phyloP scores from a whole-genome alignment of 1,139 yeast genomes.

The Cylindricascospora bacillispora region DNA sequence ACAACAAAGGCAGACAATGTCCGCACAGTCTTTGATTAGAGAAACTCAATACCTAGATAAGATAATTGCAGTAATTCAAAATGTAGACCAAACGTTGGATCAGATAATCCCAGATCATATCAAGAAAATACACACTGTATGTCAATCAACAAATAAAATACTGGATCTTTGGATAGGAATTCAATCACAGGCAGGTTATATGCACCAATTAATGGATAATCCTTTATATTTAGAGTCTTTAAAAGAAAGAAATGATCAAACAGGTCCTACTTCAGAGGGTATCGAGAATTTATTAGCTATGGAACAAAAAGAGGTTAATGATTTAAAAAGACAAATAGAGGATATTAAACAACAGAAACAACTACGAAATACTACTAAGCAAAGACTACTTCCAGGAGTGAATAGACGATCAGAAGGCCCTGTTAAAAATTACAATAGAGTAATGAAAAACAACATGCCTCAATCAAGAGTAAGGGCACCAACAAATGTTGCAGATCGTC shows the following conservation, averaged over 20 bases:
- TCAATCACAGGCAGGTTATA: slow-evolving; percentile 24
- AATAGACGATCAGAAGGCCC: not conserved
- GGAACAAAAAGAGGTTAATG: too few relatives aligned
- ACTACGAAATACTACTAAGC: not conserved
- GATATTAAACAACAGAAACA: too few relatives aligned
- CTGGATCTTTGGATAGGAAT: slow-evolving; percentile 24
- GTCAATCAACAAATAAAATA: slow-evolving; percentile 20
- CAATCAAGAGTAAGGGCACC: not conserved
- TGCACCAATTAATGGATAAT: slow-evolving; percentile 19
- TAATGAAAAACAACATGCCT: not conserved
- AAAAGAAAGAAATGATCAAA: not conserved
- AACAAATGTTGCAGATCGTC: slow-evolving; percentile 8
- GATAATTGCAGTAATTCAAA: slow-evolving; percentile 19
- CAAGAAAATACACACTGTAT: slow-evolving; percentile 17
- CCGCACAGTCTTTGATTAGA: slow-evolving; percentile 22
- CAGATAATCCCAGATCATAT: slow-evolving; percentile 16
- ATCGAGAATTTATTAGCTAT: too few relatives aligned
- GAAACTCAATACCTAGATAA: slow-evolving; percentile 22
- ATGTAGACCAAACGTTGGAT: slow-evolving; percentile 13
- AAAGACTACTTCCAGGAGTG: not conserved
- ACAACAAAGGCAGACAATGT: too few relatives aligned
- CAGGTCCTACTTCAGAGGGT: too few relatives aligned
- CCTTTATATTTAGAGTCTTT: not conserved
- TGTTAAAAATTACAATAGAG: not conserved
- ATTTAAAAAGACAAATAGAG: too few relatives aligned